Evolutionary conservation across 2,329 filamentous ascomycete genomes (phyloP).

Genomic region (Colletotrichum scovillei): DNA sequence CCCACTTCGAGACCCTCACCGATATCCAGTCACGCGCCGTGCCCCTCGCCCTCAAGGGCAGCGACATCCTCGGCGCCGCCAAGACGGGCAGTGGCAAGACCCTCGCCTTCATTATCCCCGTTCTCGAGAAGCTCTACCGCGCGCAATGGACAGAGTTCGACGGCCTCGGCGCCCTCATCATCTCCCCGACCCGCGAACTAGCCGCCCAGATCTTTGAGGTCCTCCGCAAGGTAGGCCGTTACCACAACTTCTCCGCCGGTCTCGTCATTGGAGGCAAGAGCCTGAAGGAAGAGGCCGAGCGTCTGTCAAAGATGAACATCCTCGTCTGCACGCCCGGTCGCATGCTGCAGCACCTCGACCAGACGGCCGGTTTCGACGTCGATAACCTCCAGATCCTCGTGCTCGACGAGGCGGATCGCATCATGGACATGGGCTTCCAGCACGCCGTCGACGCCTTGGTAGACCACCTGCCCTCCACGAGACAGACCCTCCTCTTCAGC

Average conservation of each 20-base stretch:
- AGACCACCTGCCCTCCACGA: conserved; percentile 85
- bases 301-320: conserved; percentile 93
- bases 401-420: conserved; percentile 94
- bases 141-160: conserved; percentile 91
- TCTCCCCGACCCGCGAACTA: conserved; percentile 93
- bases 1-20: conserved; percentile 90
- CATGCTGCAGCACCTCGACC: conserved; percentile 95
- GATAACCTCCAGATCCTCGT: conserved; percentile 94
- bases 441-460: conserved; percentile 90
- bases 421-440: conserved; percentile 98
- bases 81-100: conserved; percentile 98
- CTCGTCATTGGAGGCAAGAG: conserved; percentile 94
- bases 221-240: conserved; percentile 86
- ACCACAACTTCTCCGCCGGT: conserved; percentile 92
- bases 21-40: conserved; percentile 94
- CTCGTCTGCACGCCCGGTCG: conserved; percentile 94
- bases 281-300: conserved; percentile 85
- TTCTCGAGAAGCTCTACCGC: conserved; percentile 92
- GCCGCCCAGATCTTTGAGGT: conserved; percentile 98
- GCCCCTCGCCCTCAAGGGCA: conserved; percentile 84
- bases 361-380: conserved; percentile 90
- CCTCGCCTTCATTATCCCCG: conserved; percentile 89
- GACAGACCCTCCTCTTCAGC: conserved; percentile 95
- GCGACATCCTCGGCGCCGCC: conserved; percentile 91
- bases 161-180: conserved; percentile 90